These are phyloP conservation scores for Claviceps purpurea DNA, from an alignment of 2,329 filamentous ascomycete genomes.

Conservation along the genomic window DNA sequence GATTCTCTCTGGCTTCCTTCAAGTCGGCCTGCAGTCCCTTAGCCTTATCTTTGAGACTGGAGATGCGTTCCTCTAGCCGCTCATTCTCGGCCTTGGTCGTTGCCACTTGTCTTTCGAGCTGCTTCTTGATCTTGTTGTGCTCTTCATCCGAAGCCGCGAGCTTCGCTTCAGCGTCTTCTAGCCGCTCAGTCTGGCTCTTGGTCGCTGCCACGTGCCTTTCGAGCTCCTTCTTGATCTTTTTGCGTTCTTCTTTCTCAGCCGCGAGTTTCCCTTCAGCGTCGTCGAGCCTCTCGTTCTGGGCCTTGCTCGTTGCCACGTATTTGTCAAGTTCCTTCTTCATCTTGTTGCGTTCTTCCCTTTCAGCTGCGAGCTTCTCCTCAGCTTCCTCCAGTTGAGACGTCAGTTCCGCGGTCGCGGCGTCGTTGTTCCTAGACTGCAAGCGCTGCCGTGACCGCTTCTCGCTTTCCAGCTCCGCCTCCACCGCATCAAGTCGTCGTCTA, in stretches of 20 bases:
- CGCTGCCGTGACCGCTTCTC: constrained; percentile 39
- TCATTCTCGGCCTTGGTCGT: constrained; percentile 52
- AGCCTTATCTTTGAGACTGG: constrained; percentile 56
- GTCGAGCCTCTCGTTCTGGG: constrained; percentile 51
- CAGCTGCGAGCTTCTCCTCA: constrained; percentile 23
- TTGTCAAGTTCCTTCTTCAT: constrained; percentile 34
- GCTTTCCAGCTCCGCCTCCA: constrained; percentile 72
- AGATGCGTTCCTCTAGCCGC: constrained; percentile 56
- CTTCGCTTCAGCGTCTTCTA: constrained; percentile 37
- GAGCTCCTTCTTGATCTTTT: constrained; percentile 23
- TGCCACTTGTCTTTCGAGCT: constrained; percentile 57
- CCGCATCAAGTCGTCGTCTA: constrained; percentile 60
- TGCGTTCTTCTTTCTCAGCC: too few relatives aligned
- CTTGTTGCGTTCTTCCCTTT: constrained; percentile 34
- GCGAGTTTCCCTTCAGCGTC: constrained; percentile 19
- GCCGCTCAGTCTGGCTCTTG: constrained; percentile 46
- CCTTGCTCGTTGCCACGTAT: constrained; percentile 45
- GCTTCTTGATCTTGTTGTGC: constrained; percentile 37
- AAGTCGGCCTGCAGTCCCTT: constrained; percentile 58
- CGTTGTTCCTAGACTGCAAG: constrained; percentile 16
- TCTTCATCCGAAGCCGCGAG: too few relatives aligned
- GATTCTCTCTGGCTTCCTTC: constrained; percentile 41
- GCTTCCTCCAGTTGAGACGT: constrained; percentile 22
- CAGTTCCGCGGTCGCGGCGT: constrained; percentile 30
- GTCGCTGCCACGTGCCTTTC: constrained; percentile 46